Evolutionary conservation across 2,329 filamentous ascomycete species (phyloP), one percentile per base, ranked within the genome.

Genomic region (Exophiala sideris): DNA sequence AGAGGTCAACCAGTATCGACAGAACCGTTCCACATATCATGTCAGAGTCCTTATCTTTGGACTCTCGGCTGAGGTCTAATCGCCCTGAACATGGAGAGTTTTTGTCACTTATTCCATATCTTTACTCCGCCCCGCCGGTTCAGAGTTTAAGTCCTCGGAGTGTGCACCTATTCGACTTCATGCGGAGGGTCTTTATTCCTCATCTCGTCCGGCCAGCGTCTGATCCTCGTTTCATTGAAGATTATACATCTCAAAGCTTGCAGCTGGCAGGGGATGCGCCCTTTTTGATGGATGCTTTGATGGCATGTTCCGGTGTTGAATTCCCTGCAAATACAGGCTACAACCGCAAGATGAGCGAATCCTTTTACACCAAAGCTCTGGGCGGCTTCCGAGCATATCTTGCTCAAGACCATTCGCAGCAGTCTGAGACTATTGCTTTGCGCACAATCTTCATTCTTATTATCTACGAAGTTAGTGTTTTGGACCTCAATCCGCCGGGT

Each of bases 271-370:
- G 56, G 10, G 29, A 48, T 7, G 24, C 38, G 1, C 61, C 64
- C 5, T 61, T 60, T 34, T 63, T 56, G 11, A 64, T 65, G 62
- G 59, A 65, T 44, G 57, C 62, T 5, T 52, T 65, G 4, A 58
- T 66, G 4, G 62, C 64, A 1, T 66, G 63, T 36, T 61, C 52
- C 50, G 63, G 59, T 1, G 58, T 59, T 1, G 63, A 65, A 45
- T 62, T 64, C 9, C 58, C 54, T 14, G 52, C 56, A 11, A 32
- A 60, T 7, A 45, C 45, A 10, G 1, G 21, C 8, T 8, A 29
- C 20, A 57, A 57, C 18, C 59, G 56, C 16, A 48, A 45, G 7
- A 18, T 64, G 3, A 57, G 55, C 1, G 54, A 60, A 11, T 34
- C 41, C 3, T 60, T 64, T 29, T 66, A 66, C 18, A 51, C 55